These are phyloP conservation scores for Condylostoma magnum DNA, from an alignment of 169 alveolate species.

Conservation along the genomic window DNA sequence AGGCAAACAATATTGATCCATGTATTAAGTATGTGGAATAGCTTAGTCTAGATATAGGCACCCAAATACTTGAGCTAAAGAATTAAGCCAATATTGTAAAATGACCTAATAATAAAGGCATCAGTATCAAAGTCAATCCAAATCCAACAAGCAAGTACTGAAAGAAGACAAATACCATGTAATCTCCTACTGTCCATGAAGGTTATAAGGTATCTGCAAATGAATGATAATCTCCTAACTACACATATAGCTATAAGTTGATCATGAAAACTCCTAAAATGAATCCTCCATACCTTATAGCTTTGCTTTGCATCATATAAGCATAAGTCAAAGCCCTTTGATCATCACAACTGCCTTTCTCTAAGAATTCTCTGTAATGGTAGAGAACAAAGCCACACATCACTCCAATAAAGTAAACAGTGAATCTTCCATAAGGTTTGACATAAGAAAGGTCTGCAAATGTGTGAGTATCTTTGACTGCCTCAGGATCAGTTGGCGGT, in stretches of 20 bases:
- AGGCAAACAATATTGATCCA: not conserved
- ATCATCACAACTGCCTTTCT: too few species aligned
- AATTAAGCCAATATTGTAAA: not conserved
- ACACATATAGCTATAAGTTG: too few species aligned
- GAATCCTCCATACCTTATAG: too few species aligned
- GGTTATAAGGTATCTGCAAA: too few species aligned
- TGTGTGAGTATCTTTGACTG: not conserved
- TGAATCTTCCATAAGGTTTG: constrained; percentile 16
- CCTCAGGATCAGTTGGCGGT: not conserved
- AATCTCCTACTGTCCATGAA: too few species aligned
- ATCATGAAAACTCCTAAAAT: too few species aligned
- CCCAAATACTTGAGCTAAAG: constrained; percentile 23
- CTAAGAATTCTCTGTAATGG: not conserved
- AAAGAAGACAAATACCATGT: too few species aligned
- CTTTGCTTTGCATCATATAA: too few species aligned
- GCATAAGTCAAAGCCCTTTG: too few species aligned
- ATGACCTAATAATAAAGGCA: constrained; percentile 23
- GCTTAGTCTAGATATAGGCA: constrained; percentile 42
- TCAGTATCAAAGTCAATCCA: not conserved
- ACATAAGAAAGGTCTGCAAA: constrained; percentile 1
- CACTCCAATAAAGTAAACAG: constrained; percentile 9
- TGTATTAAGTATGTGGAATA: constrained; percentile 32
- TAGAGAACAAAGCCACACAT: constrained; percentile 12
- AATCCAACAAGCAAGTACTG: too few species aligned
- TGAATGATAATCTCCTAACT: too few species aligned